Evolutionary conservation across 192 early-diverging fungal species (phyloP), one percentile per base, ranked within the genome.

Genomic region (Bifiguratus adelaidae): DNA sequence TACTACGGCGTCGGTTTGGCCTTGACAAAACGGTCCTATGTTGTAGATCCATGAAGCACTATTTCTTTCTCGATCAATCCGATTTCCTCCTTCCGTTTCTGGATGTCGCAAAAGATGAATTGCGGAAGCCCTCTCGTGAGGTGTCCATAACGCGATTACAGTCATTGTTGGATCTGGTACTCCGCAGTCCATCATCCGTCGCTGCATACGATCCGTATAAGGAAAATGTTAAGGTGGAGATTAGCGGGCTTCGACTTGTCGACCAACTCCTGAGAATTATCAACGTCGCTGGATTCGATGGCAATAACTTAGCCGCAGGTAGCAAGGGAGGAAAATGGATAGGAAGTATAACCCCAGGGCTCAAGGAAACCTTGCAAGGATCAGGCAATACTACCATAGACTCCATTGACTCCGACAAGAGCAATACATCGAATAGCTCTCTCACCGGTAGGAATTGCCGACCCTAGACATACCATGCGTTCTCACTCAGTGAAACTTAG

Each of bases 1-100:
- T n/a, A n/a, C n/a, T n/a, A n/a, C n/a, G n/a, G n/a, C n/a, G n/a
- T n/a, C n/a, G n/a, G n/a, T n/a, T n/a, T n/a, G n/a, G n/a, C n/a
- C n/a, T n/a, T n/a, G n/a, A n/a, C n/a, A n/a, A n/a, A n/a, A n/a
- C n/a, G n/a, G n/a, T n/a, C n/a, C n/a, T n/a, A n/a, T n/a, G n/a
- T n/a, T n/a, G 5, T 51, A 89, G 83, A 40, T 94, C 91, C 3
- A 61, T 96, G 19, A 99, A 99, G 65, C 83, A 80, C 29, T 95
- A 90, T 60, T 85, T 95, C 38, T 70, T 99, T 44, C 71, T 97
- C 48, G 89, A 94, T 55, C 88, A 88, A 55, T 87, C 88, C 0
- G 96, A 99, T 55, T 99, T 85, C 53, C 60, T 99, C 34, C 87
- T 81, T 1, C 92, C 92, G 32, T 99, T 99, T 57, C 54, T 99